Conservation (phyloP, 768 basidiomycete genomes). For the Leccinellum luteum region DNA sequence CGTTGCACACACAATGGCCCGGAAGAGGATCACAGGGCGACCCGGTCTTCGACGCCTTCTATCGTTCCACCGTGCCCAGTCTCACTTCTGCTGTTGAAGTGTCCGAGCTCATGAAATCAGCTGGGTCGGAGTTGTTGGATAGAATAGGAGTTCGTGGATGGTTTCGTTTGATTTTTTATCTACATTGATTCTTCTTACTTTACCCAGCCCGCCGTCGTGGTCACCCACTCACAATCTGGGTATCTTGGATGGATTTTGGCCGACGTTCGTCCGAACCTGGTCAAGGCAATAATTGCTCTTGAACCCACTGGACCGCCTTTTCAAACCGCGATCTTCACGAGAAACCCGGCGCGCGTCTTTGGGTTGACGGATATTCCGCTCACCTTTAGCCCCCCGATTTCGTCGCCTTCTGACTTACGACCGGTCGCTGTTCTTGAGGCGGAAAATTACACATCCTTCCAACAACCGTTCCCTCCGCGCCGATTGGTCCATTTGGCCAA, state of each 20-base stretch:
- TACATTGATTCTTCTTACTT: slow-evolving; percentile 1
- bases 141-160: slow-evolving; percentile 44
- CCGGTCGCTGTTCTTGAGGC: slow-evolving; percentile 25
- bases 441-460: slow-evolving; percentile 38
- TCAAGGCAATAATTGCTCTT: slow-evolving; percentile 48
- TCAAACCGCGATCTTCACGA: slow-evolving; percentile 36
- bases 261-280: slow-evolving; percentile 41
- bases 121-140: slow-evolving; percentile 44
- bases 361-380: slow-evolving; percentile 50
- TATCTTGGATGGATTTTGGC: slow-evolving; percentile 48
- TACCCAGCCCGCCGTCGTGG: slow-evolving; percentile 41
- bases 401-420: slow-evolving; percentile 37
- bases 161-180: not conserved
- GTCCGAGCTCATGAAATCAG: slow-evolving; percentile 39
- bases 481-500: slow-evolving; percentile 40
- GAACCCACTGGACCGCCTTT: slow-evolving; percentile 55
- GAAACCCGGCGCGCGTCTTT: slow-evolving; percentile 39
- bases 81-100: slow-evolving; percentile 36
- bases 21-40: slow-evolving; percentile 50
- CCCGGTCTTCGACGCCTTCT: slow-evolving; percentile 44
- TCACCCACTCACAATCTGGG: slow-evolving; percentile 53
- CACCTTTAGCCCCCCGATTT: slow-evolving; percentile 41
- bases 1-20: slow-evolving; percentile 51
- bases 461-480: slow-evolving; percentile 43
- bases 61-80: slow-evolving; percentile 40